A percentile compares a stretch with the other conserved stretches of the same genome.
Conservation (phyloP, 116 monocot genomes). For the Trichopus zeylanicus region DNA sequence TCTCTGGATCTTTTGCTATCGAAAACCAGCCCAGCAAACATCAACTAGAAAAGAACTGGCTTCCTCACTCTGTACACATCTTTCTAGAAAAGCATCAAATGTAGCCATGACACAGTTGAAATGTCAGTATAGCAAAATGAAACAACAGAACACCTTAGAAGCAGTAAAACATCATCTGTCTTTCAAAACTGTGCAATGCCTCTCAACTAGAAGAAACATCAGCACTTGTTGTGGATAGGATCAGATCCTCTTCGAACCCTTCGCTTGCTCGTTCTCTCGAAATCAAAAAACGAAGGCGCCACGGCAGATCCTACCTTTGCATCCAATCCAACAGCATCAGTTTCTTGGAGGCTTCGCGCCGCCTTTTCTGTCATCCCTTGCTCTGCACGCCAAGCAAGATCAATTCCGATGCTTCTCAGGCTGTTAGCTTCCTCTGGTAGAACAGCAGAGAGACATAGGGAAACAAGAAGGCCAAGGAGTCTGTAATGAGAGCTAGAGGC, state of each 20-base stretch:
- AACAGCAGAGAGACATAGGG: background rate
- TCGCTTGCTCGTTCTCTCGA: constrained; percentile 29
- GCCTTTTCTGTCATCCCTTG: constrained; percentile 5
- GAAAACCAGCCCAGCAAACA: no score
- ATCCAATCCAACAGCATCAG: constrained; percentile 7
- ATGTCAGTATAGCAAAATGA: no score
- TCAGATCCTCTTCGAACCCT: constrained; percentile 60
- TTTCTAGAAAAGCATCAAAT: no score
- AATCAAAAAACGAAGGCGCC: constrained; percentile 12
- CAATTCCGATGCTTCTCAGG: constrained; percentile 4
- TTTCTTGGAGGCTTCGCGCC: background rate
- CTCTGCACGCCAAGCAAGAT: background rate
- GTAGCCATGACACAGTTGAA: no score
- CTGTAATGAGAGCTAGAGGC: background rate
- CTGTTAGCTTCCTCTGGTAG: background rate
- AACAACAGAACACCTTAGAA: no score
- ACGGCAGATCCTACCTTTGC: constrained; percentile 7
- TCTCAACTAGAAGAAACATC: background rate
- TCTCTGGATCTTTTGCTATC: no score
- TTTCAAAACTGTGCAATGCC: background rate
- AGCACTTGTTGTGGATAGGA: constrained; percentile 61
- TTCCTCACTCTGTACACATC: no score
- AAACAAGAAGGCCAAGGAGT: background rate
- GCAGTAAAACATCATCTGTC: no score
- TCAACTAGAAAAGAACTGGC: no score